Percentiles rank a stretch among this genome's conserved stretches.
phyloP scores from a whole-genome alignment of 768 basidiomycete genomes.

The Boletus subcaerulescens region DNA sequence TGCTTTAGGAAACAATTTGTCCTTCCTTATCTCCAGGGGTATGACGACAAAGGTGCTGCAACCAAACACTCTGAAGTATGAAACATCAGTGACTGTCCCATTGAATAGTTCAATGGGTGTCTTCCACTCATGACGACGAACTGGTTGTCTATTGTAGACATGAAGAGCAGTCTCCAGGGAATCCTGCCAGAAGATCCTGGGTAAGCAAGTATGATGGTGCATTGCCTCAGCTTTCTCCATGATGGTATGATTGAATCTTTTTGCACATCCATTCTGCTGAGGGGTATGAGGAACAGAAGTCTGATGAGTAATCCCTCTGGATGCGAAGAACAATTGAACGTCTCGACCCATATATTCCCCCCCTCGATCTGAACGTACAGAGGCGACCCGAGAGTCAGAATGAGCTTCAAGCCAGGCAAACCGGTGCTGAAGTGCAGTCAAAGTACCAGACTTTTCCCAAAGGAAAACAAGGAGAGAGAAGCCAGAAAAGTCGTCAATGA shows the following conservation, averaged over 20 bases:
- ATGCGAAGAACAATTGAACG: background rate
- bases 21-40: no score
- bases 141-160: no score
- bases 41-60: no score
- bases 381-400: background rate
- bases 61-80: no score
- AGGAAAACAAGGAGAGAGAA: background rate
- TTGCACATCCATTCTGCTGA: background rate
- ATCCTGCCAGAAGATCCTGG: no score
- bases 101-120: no score
- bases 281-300: background rate
- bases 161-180: no score
- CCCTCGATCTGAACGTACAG: background rate
- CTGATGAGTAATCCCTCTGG: background rate
- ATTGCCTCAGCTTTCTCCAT: background rate
- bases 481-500: background rate
- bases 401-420: background rate
- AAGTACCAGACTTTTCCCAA: background rate
- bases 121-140: no score
- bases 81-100: no score
- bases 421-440: rapidly evolving
- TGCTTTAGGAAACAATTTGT: no score
- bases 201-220: no score
- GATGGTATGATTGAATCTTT: no score
- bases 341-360: background rate